These are phyloP conservation scores for Purshia tridentata DNA, from an alignment of 306 rosid genomes.

Conservation along the genomic window DNA sequence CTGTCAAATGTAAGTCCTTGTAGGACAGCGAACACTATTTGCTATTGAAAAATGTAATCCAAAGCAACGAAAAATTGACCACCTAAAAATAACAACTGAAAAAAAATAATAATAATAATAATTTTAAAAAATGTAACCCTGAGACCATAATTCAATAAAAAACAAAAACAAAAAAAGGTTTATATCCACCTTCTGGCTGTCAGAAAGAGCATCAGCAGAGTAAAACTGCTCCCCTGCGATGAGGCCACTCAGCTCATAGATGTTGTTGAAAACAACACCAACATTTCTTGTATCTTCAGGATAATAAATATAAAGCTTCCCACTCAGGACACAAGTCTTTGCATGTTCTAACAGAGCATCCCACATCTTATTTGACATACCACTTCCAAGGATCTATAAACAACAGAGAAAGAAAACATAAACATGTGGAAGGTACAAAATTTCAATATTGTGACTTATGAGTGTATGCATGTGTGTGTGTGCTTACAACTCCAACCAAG, in stretches of 20 bases:
- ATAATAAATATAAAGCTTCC: constrained; percentile 86
- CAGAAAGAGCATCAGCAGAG: constrained; percentile 86
- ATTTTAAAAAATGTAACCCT: too few species aligned
- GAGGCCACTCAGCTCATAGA: constrained; percentile 88
- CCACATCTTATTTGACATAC: constrained; percentile 99
- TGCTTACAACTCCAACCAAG: constrained; percentile 18
- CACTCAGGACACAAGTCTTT: constrained; percentile 86
- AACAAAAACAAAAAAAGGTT: constrained; percentile 3
- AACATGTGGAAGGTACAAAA: constrained; percentile 20
- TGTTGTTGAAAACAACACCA: constrained; percentile 86
- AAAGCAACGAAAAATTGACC: not conserved
- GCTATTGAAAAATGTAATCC: not conserved
- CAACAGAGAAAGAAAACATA: constrained; percentile 30
- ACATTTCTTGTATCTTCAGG: constrained; percentile 85
- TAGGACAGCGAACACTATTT: not conserved
- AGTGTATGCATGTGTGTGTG: not conserved
- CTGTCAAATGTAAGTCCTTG: not conserved
- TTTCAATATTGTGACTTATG: not conserved
- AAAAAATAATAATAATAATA: too few species aligned
- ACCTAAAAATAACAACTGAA: not conserved
- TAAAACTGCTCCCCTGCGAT: constrained; percentile 73
- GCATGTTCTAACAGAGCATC: constrained; percentile 97
- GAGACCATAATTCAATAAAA: not conserved
- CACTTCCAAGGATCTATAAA: constrained; percentile 95
- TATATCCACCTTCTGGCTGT: constrained; percentile 75